A percentile compares a stretch with the other conserved stretches of the same genome.
These are phyloP conservation scores for Penicillium angulare DNA, from an alignment of 495 filamentous ascomycete species.

Conservation along the genomic window DNA sequence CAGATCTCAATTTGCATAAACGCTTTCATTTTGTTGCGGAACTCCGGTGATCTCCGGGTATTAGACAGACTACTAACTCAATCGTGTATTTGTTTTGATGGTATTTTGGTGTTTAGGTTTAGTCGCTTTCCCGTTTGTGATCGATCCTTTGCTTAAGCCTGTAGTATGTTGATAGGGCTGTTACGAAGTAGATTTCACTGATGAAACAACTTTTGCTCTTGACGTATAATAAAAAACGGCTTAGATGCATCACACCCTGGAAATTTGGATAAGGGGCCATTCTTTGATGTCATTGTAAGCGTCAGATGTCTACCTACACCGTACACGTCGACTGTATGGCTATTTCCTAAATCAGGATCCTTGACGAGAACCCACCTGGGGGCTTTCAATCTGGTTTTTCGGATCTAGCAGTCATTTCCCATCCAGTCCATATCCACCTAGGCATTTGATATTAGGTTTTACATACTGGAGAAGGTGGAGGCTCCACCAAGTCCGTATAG, in stretches of 20 bases:
- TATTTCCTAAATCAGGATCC: background rate
- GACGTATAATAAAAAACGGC: no score
- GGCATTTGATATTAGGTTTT: conserved; percentile 5
- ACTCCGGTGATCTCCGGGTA: background rate
- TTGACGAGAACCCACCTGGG: background rate
- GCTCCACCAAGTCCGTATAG: background rate
- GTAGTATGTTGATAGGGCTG: no score
- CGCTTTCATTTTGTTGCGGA: conserved; percentile 1
- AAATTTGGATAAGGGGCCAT: no score
- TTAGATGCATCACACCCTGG: no score
- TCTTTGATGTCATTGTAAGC: background rate
- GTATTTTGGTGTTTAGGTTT: background rate
- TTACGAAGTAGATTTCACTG: no score
- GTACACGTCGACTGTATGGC: background rate
- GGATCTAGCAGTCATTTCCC: background rate
- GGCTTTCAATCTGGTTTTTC: background rate
- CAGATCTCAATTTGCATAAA: conserved; percentile 22
- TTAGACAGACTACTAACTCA: background rate
- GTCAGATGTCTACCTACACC: background rate
- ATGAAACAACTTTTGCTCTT: no score
- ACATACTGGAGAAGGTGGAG: background rate
- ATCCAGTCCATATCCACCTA: no score
- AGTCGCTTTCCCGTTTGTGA: no score
- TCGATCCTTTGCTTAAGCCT: no score
- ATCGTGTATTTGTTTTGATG: conserved; percentile 4